Base-by-base conservation (phyloP, 768 basidiomycete species). In the Boletus sp. region DNA sequence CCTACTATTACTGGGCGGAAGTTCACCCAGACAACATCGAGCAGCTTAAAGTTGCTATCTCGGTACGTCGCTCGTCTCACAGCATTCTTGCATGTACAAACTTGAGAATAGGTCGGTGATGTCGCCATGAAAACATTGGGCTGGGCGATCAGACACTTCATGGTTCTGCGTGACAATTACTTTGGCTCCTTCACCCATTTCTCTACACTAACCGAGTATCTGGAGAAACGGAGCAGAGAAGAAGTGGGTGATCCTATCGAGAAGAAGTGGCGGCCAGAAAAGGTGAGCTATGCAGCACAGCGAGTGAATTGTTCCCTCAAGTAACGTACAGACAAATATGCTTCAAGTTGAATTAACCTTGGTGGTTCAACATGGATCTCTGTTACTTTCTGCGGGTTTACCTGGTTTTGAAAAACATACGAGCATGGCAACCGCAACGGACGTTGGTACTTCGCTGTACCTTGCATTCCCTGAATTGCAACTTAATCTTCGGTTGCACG, bases 141-240 rank as follows among this genome's bases (percentile, higher is more conserved):
- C 24, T 97, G 95, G 95, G 85, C 86, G 2, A 82, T 95, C 57
- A 85, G 94, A 37, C 87, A 93, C 66, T 80, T 96, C 61, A 90
- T 98, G 85, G 84, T 88, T 40, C 67, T 97, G 56, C 85, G 89
- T 46, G 93, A 96, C 66, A 98, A 98, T 72, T 98, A 98, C 72
- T 85, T 98, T 49, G 96, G 96, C 11, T 80, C 84, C 5, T 98
- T 97, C 72, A 97, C 94, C 2, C 90, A 96, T 62, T 98, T 95
- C 64, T 86, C 87, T 3, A 97, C 92, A 1, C 77, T 93, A 41
- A 82, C 80, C 20, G 96, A 98, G 75, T 96, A 93, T 68, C 75
- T 93, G 46, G 82, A 87, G 52, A 89, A 85, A 65, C 80, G 84
- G 41, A 78, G 75, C 44, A 77, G 75, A 50, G 61, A 81, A 1